These are phyloP conservation scores for Pythium plurisporium DNA, from an alignment of 352 stramenopile species.

Conservation along the genomic window DNA sequence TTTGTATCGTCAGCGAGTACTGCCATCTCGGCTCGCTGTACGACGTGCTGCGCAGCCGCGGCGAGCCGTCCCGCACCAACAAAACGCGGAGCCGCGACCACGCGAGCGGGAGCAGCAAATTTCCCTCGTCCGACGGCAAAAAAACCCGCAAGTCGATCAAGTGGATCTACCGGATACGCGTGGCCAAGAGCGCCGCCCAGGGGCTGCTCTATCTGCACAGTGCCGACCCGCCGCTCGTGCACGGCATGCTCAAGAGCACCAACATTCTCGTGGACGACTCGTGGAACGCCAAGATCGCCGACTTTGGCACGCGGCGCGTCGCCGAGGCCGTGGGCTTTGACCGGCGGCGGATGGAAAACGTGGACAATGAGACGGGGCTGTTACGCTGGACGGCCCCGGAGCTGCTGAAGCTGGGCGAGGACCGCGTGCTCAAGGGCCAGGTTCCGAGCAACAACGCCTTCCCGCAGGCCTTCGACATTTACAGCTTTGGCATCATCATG, in stretches of 20 bases:
- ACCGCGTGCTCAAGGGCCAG: constrained; percentile 58
- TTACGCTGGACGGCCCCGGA: constrained; percentile 78
- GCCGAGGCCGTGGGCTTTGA: constrained; percentile 76
- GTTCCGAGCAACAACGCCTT: constrained; percentile 38
- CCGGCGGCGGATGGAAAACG: constrained; percentile 49
- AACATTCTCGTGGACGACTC: constrained; percentile 88
- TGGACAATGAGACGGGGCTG: constrained; percentile 51
- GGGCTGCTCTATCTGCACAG: constrained; percentile 84
- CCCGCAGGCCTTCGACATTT: constrained; percentile 82
- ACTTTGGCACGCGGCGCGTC: constrained; percentile 80
- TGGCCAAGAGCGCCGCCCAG: constrained; percentile 73
- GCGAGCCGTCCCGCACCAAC: constrained; percentile 5
- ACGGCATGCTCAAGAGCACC: constrained; percentile 84
- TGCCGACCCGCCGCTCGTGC: constrained; percentile 76
- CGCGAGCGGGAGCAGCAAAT: constrained; percentile 1
- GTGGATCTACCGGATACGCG: constrained; percentile 73
- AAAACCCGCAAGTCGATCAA: constrained; percentile 64
- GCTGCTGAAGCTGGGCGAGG: constrained; percentile 72
- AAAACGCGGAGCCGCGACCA: too few species aligned
- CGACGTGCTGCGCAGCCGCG: constrained; percentile 87
- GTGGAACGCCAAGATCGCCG: constrained; percentile 86
- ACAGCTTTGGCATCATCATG: constrained; percentile 86
- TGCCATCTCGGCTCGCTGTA: constrained; percentile 93
- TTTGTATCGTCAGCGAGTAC: constrained; percentile 96
- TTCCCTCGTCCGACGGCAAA: constrained; percentile 22